These are phyloP conservation scores for Xeromyces bisporus DNA, from an alignment of 495 filamentous ascomycete genomes.

Conservation along the genomic window DNA sequence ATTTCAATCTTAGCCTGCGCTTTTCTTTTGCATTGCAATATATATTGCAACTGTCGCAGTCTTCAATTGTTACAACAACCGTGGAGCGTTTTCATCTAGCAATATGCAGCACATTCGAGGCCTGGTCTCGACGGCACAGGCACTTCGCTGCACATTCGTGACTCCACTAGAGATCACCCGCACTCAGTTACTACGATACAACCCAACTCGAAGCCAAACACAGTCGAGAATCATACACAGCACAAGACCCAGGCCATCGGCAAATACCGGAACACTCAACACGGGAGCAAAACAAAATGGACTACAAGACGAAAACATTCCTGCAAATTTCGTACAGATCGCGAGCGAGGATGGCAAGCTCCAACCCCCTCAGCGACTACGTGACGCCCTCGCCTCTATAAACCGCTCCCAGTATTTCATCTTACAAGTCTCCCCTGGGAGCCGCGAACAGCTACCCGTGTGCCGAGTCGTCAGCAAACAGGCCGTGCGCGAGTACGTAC, in stretches of 20 bases:
- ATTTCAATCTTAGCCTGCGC: no score
- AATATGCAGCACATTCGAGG: slow-evolving; percentile 25
- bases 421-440: slow-evolving; percentile 33
- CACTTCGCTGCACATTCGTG: slow-evolving; percentile 21
- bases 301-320: slow-evolving; percentile 39
- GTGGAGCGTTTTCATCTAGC: no score
- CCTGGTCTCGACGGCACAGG: slow-evolving; percentile 22
- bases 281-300: slow-evolving; percentile 2
- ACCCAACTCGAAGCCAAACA: slow-evolving; percentile 1
- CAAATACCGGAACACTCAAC: slow-evolving; percentile 3
- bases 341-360: slow-evolving; percentile 34
- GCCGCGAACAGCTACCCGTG: slow-evolving; percentile 27
- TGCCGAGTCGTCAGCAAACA: slow-evolving; percentile 48
- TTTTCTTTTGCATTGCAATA: no score
- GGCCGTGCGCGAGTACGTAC: slow-evolving; percentile 22
- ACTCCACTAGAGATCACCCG: slow-evolving; percentile 9
- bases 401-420: slow-evolving; percentile 36
- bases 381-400: slow-evolving; percentile 29
- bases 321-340: slow-evolving; percentile 31
- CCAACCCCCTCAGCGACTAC: slow-evolving; percentile 23
- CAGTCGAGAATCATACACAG: slow-evolving; percentile 7
- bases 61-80: no score
- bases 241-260: slow-evolving; percentile 3
- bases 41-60: no score
- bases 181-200: slow-evolving; percentile 6